Conservation (phyloP, 345 rosid genomes). For the Boechera stricta region DNA sequence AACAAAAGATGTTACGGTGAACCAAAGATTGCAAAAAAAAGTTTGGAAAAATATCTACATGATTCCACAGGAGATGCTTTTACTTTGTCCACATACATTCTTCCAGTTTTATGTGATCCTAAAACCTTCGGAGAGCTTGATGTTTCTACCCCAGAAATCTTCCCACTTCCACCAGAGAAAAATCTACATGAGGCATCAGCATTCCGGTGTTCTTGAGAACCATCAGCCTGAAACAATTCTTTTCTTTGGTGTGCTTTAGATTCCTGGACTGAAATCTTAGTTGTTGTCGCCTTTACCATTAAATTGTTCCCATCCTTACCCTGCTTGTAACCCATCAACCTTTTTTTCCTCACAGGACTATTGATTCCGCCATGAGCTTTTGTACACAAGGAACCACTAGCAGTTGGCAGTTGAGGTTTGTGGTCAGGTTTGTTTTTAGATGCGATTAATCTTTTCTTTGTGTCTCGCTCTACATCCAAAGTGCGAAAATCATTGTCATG, state of each 20-base stretch:
- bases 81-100: conserved; percentile 46
- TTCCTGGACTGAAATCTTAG: conserved; percentile 38
- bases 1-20: too few relatives aligned
- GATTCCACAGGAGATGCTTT: conserved; percentile 60
- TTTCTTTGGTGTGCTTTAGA: conserved; percentile 32
- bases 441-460: conserved; percentile 42
- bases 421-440: conserved; percentile 49
- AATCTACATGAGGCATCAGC: conserved; percentile 43
- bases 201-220: conserved; percentile 44
- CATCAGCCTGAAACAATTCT: conserved; percentile 45
- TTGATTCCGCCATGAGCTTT: conserved; percentile 42
- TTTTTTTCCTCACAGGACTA: conserved; percentile 53
- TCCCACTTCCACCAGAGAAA: conserved; percentile 48
- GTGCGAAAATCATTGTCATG: conserved; percentile 34
- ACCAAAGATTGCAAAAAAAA: too few relatives aligned
- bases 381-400: conserved; percentile 51
- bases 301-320: conserved; percentile 43
- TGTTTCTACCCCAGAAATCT: conserved; percentile 51
- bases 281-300: conserved; percentile 48
- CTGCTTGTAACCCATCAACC: conserved; percentile 47
- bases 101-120: conserved; percentile 48
- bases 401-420: conserved; percentile 51
- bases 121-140: conserved; percentile 74
- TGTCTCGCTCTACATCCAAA: conserved; percentile 49
- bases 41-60: conserved; percentile 30